Conservation (phyloP, 129 eudicot species). For the Tagetes patula region DNA sequence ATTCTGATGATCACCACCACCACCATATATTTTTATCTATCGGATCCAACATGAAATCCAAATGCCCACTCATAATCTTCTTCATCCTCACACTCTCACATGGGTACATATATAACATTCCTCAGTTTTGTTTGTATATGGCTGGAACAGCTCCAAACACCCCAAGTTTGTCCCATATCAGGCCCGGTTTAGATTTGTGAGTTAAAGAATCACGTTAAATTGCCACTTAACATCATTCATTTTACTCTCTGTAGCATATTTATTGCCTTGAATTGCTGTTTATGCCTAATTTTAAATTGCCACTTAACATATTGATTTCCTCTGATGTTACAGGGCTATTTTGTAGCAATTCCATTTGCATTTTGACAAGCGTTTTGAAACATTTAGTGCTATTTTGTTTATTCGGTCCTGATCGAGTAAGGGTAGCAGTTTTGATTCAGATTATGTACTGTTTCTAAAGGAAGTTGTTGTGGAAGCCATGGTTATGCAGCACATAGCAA, state of each 20-base stretch:
- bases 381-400: background rate
- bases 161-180: background rate
- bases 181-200: background rate
- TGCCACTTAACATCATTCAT: conserved; percentile 4
- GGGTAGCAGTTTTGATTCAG: background rate
- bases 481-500: too few species aligned
- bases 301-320: too few species aligned
- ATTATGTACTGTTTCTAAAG: background rate
- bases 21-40: too few species aligned
- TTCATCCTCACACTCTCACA: background rate
- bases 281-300: background rate
- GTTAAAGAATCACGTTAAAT: background rate
- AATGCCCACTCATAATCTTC: background rate
- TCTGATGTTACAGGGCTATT: too few species aligned
- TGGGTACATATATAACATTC: background rate
- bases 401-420: background rate
- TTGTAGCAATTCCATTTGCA: background rate
- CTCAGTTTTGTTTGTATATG: too few species aligned
- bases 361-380: background rate
- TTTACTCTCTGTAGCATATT: background rate
- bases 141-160: too few species aligned
- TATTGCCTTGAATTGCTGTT: background rate
- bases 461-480: too few species aligned
- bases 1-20: too few species aligned
- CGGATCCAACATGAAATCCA: conserved; percentile 1